phyloP scores from a whole-genome alignment of 768 basidiomycete genomes.

The Strobilomyces dryophilus region DNA sequence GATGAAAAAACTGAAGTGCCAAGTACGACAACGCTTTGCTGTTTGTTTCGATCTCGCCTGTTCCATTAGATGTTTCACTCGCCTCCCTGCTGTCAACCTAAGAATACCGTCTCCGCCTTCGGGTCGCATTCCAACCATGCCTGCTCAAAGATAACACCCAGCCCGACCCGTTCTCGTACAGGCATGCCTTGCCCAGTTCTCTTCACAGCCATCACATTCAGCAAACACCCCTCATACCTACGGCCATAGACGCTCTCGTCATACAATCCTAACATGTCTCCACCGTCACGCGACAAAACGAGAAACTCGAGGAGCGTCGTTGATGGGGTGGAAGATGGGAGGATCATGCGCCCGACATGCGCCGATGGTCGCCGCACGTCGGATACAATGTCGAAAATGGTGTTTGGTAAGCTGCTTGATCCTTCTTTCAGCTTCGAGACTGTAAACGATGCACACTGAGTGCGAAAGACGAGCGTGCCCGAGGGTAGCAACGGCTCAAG shows the following conservation, averaged over 20 bases:
- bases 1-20: no score
- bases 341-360: not conserved
- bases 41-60: no score
- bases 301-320: not conserved
- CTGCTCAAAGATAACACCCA: not conserved
- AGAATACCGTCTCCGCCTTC: not conserved
- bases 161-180: not conserved
- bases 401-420: not conserved
- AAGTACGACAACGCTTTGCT: no score
- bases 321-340: not conserved
- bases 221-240: not conserved
- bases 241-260: not conserved
- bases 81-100: not conserved
- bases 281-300: not conserved
- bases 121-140: not conserved
- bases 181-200: not conserved
- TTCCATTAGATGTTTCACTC: no score
- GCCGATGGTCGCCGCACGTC: not conserved
- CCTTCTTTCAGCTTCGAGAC: not conserved
- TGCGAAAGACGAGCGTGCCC: not conserved
- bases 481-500: not conserved
- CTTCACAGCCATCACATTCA: not conserved
- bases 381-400: not conserved
- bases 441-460: not conserved
- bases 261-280: not conserved